Percentiles rank a stretch among this genome's conserved stretches.
These are phyloP conservation scores for Turritis glabra DNA, from an alignment of 345 rosid species.

Conservation along the genomic window DNA sequence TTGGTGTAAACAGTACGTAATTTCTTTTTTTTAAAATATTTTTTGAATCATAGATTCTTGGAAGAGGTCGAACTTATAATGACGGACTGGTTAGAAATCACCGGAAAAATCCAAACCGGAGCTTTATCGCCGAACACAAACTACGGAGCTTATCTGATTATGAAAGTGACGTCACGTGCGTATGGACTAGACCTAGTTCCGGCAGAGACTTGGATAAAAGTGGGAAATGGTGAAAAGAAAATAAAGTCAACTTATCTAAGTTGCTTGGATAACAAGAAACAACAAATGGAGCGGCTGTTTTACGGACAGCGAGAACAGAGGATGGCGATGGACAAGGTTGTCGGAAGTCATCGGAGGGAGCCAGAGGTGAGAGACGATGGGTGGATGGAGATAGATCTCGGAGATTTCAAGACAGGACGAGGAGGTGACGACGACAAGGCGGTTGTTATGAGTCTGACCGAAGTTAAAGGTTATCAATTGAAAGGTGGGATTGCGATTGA, in stretches of 20 bases:
- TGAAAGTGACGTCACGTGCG: constrained; percentile 42
- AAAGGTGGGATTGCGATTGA: constrained; percentile 75
- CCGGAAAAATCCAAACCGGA: constrained; percentile 41
- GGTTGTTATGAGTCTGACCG: constrained; percentile 63
- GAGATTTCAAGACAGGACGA: constrained; percentile 53
- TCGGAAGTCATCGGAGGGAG: constrained; percentile 8
- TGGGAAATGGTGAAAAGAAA: constrained; percentile 20
- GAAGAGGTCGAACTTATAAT: constrained; percentile 48
- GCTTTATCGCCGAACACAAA: constrained; percentile 48
- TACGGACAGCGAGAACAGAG: constrained; percentile 24
- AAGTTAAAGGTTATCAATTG: constrained; percentile 68
- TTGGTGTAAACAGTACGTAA: background rate
- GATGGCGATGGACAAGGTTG: background rate
- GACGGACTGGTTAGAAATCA: constrained; percentile 47
- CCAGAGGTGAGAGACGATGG: constrained; percentile 52
- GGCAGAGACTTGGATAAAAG: constrained; percentile 42
- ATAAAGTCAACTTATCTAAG: constrained; percentile 12
- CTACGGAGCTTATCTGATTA: constrained; percentile 53
- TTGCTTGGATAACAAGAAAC: constrained; percentile 40
- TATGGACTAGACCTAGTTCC: constrained; percentile 59
- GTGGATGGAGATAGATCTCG: constrained; percentile 83
- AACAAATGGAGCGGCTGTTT: constrained; percentile 21
- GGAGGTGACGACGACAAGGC: constrained; percentile 16
- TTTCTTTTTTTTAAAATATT: background rate
- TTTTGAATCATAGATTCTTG: constrained; percentile 41